Percentiles rank a stretch among this genome's conserved stretches.
Conservation (phyloP, 106 monocot genomes). For the Acanthochlamys bracteata region DNA sequence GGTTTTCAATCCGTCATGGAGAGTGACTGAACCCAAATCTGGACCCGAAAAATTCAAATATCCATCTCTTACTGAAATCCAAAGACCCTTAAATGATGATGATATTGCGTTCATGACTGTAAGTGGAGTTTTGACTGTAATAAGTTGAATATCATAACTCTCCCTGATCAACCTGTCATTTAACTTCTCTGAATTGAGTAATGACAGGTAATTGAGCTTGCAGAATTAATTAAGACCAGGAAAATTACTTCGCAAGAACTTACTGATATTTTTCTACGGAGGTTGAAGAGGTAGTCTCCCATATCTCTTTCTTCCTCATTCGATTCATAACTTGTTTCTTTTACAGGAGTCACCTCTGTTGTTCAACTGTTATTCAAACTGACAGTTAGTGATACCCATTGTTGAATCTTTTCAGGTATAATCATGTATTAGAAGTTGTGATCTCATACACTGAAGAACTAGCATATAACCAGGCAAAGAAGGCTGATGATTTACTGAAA, state of each 20-base stretch:
- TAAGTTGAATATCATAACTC: neutral
- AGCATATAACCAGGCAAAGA: conserved; percentile 65
- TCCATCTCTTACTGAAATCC: conserved; percentile 27
- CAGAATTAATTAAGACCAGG: conserved; percentile 67
- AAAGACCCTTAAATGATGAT: conserved; percentile 54
- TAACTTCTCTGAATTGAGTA: too few relatives aligned
- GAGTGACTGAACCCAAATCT: conserved; percentile 13
- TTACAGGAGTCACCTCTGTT: too few relatives aligned
- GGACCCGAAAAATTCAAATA: conserved; percentile 43
- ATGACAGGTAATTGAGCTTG: conserved; percentile 72
- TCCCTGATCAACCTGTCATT: conserved; percentile 1
- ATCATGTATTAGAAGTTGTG: conserved; percentile 68
- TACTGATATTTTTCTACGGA: conserved; percentile 57
- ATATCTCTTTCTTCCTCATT: neutral
- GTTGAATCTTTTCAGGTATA: conserved; percentile 80
- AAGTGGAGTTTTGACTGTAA: conserved; percentile 4
- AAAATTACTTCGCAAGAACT: conserved; percentile 78
- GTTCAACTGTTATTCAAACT: too few relatives aligned
- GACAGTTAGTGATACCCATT: too few relatives aligned
- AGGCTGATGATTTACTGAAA: conserved; percentile 68
- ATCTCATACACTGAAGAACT: conserved; percentile 72
- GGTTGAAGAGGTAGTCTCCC: conserved; percentile 56
- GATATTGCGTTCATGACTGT: conserved; percentile 94
- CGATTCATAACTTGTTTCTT: too few relatives aligned
- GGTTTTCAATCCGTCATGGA: conserved; percentile 77